Conservation (phyloP, 1,284 basidiomycete species). For the Trichosporon sp. region DNA sequence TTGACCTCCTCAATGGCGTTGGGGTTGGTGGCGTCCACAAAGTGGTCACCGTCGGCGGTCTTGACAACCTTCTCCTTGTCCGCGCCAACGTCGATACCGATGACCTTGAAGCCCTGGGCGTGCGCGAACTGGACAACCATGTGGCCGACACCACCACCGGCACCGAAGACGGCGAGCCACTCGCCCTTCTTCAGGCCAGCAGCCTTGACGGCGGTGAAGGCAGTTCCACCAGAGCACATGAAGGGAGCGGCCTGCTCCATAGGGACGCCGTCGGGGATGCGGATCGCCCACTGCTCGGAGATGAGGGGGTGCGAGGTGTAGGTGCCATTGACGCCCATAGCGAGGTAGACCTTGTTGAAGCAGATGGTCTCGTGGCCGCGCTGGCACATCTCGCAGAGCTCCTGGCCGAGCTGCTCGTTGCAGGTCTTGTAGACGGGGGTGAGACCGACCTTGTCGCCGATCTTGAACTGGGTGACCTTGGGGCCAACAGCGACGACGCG, state of each 20-base stretch:
- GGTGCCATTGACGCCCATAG: conserved; percentile 27
- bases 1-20: conserved; percentile 26
- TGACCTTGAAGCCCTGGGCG: conserved; percentile 29
- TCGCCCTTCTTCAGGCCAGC: conserved; percentile 27
- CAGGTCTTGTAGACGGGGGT: conserved; percentile 28
- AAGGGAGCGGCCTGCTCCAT: conserved; percentile 33
- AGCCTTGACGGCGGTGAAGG: conserved; percentile 34
- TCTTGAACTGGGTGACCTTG: conserved; percentile 29
- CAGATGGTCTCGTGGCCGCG: conserved; percentile 31
- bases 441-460: conserved; percentile 32
- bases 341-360: conserved; percentile 25
- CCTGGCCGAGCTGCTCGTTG: conserved; percentile 20
- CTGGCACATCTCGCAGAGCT: conserved; percentile 32
- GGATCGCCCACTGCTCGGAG: conserved; percentile 29
- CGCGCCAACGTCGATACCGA: conserved; percentile 31
- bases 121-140: conserved; percentile 34
- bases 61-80: conserved; percentile 26
- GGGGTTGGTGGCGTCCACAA: conserved; percentile 27
- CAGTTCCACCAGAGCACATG: conserved; percentile 34
- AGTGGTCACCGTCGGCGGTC: conserved; percentile 26
- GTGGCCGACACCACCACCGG: conserved; percentile 34
- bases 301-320: conserved; percentile 33
- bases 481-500: conserved; percentile 30
- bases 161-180: conserved; percentile 26
- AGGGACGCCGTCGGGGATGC: conserved; percentile 27